A percentile compares a stretch with the other conserved stretches of the same genome.
Evolutionary conservation across 73 alveolate species (phyloP).

Genomic region (Paramecium bursaria): DNA sequence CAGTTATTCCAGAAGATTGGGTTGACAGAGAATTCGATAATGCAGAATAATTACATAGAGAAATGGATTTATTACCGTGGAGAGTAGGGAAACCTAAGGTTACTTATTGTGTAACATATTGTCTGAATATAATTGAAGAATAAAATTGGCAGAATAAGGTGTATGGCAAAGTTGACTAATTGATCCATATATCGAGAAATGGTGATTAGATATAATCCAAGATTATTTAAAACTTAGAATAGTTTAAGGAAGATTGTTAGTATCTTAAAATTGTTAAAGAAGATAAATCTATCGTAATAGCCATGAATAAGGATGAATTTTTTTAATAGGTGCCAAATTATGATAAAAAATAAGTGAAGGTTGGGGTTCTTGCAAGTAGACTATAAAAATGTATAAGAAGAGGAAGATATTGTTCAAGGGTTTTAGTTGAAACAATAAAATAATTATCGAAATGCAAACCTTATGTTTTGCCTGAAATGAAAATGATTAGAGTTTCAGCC

Average conservation of each 20-base stretch:
- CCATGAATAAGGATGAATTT: neutral
- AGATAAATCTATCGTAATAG: neutral
- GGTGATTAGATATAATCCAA: neutral
- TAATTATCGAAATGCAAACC: neutral
- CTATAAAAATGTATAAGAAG: neutral
- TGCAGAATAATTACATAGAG: neutral
- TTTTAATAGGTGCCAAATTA: neutral
- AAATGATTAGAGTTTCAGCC: neutral
- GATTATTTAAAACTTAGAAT: too few species aligned
- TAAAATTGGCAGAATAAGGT: neutral
- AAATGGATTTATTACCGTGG: neutral
- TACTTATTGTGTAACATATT: neutral
- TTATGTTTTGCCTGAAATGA: neutral
- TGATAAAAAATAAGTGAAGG: neutral
- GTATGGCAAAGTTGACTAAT: neutral
- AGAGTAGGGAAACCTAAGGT: neutral
- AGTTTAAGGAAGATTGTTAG: neutral
- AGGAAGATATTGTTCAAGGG: neutral
- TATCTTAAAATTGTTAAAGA: neutral
- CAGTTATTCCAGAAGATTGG: neutral
- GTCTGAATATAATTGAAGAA: neutral
- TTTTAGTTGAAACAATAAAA: neutral
- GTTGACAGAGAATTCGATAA: neutral
- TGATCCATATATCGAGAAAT: too few species aligned
- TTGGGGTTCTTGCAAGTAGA: neutral